phyloP scores from a whole-genome alignment of 129 eudicot genomes.

The Helichrysum umbraculigerum region DNA sequence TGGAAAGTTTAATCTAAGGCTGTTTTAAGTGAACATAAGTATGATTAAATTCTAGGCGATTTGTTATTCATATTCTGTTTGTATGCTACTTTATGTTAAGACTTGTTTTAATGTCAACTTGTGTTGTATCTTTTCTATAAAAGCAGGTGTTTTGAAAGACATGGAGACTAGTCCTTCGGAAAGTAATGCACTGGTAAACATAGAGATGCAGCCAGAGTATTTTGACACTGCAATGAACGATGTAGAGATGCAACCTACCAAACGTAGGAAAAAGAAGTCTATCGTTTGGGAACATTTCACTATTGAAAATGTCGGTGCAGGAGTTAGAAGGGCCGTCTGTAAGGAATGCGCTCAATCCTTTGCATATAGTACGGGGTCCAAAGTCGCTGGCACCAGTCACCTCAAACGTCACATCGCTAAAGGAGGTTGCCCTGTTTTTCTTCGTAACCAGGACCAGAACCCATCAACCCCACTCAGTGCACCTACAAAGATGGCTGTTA shows the following conservation, averaged over 20 bases:
- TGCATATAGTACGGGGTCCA: conserved; percentile 85
- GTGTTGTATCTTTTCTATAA: not conserved
- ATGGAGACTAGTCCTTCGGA: conserved; percentile 39
- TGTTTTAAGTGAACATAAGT: not conserved
- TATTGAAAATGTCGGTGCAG: conserved; percentile 62
- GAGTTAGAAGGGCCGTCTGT: conserved; percentile 79
- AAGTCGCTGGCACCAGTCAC: conserved; percentile 98
- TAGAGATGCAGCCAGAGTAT: conserved; percentile 35
- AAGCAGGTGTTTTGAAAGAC: conserved; percentile 15
- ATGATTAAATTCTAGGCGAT: not conserved
- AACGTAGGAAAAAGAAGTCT: conserved; percentile 82
- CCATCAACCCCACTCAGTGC: conserved; percentile 47
- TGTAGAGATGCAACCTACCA: conserved; percentile 45
- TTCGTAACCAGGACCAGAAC: conserved; percentile 53
- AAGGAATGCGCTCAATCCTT: conserved; percentile 84
- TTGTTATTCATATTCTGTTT: not conserved
- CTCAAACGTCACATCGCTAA: conserved; percentile 94
- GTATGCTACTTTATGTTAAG: not conserved
- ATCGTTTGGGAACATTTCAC: conserved; percentile 96
- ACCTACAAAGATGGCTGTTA: conserved; percentile 43
- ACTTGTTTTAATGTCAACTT: not conserved
- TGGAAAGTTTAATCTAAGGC: not conserved
- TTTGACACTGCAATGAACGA: conserved; percentile 21
- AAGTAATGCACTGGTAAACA: conserved; percentile 28
- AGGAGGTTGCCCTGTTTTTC: conserved; percentile 76